Base-by-base conservation (phyloP, 768 basidiomycete species). In the Pleurotus sapidus region DNA sequence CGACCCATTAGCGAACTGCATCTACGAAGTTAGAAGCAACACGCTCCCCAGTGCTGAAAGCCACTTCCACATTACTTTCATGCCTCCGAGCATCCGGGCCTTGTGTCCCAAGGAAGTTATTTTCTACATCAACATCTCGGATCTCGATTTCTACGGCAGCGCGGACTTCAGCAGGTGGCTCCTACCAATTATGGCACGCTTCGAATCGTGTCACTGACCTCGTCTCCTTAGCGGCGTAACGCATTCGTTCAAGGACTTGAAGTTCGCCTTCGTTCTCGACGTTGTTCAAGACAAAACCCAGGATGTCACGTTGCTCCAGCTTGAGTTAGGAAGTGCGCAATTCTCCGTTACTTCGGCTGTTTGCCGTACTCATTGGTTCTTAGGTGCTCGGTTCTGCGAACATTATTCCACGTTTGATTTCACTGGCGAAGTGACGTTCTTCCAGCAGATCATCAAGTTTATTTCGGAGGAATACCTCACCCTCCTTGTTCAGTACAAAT, bases 61-160 rank as follows among this genome's bases (percentile, higher is more conserved):
- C 7, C 61, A 64, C 27, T 66, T 66, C 61, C 63, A 63, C 55
- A 51, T 61, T 37, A 49, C 56, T 30, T 66, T 66, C 42, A 49
- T 60, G 27, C 57, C 62, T 12, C 65, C 63, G 4, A 51, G 49
- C 23, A 46, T 64, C 45, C 57, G 56, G 49, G 61, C 59, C n/a
- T 49, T 66, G 14, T 66, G 65, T 53, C 49, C 45, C 2, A 57
- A 60, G 20, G 65, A 66, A 47, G 62, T 61, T 30, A 42, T 64
- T 14, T 57, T 66, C 25, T 61, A 60, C 57, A 58, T 66, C 46
- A 60, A 57, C 15, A 46, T 62, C 17, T 59, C 59, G 11, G 58
- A 66, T n/a, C 27, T 64, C 2, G 23, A 56, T 25, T 49, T 61
- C 3, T 61, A 61, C 18, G 46, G 53, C 40, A 53, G 49, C 24